phyloP scores from a whole-genome alignment of 2,329 filamentous ascomycete genomes.

The Cytospora mali region DNA sequence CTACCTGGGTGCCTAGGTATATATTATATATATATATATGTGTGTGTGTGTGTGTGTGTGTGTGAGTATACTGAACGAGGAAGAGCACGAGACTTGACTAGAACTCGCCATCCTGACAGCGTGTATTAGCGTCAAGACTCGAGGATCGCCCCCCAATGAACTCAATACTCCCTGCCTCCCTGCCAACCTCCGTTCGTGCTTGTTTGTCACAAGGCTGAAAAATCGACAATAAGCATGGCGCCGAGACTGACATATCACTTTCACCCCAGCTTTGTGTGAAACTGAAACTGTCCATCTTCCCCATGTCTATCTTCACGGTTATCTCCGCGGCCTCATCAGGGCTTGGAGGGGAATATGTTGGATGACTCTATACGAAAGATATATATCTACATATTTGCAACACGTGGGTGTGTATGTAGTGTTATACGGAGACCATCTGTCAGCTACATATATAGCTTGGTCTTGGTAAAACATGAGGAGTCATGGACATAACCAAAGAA shows the following conservation, averaged over 20 bases:
- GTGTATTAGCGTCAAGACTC: background rate
- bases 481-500: too few relatives aligned
- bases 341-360: background rate
- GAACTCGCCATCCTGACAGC: background rate
- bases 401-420: background rate
- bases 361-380: background rate
- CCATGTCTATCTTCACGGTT: conserved; percentile 4
- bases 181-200: too few relatives aligned
- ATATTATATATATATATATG: too few relatives aligned
- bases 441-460: too few relatives aligned
- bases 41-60: too few relatives aligned
- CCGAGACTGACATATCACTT: conserved; percentile 19
- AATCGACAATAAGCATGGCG: conserved; percentile 5
- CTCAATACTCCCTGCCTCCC: too few relatives aligned
- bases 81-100: background rate
- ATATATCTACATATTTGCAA: too few relatives aligned
- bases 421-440: background rate
- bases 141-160: background rate
- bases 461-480: too few relatives aligned
- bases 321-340: background rate
- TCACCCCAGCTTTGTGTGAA: conserved; percentile 7
- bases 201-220: conserved; percentile 15
- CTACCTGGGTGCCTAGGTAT: too few relatives aligned
- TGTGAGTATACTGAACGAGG: background rate
- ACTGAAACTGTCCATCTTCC: conserved; percentile 1